Base-by-base conservation (phyloP, 176 grass and related monocot species). In the Musa acuminata region DNA sequence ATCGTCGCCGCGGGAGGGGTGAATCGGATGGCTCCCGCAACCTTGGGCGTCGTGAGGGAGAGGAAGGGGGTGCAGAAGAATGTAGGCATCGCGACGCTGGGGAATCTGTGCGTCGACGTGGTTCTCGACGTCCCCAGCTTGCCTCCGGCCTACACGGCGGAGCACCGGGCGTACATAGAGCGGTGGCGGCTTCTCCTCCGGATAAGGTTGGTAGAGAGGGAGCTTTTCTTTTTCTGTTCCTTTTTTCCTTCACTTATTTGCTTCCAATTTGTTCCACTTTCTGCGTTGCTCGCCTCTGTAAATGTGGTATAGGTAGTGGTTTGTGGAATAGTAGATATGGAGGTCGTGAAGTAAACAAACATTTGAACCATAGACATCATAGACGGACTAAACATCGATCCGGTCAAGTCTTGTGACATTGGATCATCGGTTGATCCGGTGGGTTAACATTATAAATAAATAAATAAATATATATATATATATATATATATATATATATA, bases 81-180 rank as follows among this genome's bases (percentile, higher is more conserved):
- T 6, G 83, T 85, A 20, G 95, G 93, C 79, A 84, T 98, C 80
- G 80, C 90, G 55, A 98, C 88, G 68, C 82, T 98, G 67, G 90
- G 95, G 1, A 98, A 98, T 85, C 82, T 98, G 53, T 98, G 90
- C 70, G 88, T 93, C 23, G 90, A 98, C 43, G 87, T 98, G 79
- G 88, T 93, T 17, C 86, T 98, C 75, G 83, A 78, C 70, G 90
- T 98, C 29, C 88, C 90, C 10, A 75, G 83, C 72, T 89, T 98
- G 80, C 90, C 95, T 23, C 95, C 90, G 2, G 75, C 68, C 25
- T 78, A 54, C 48, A 62, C 9, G 19, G 86, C 83, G 11, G 84
- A 93, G 76, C 83, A 88, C 51, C 64, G 80, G 76, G 86, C 80
- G 1, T 98, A 98, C 77, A 98, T 93, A 90, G 88, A 98, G 69